phyloP scores from a whole-genome alignment of 2,329 filamentous ascomycete genomes.

The Penicillium sp. region DNA sequence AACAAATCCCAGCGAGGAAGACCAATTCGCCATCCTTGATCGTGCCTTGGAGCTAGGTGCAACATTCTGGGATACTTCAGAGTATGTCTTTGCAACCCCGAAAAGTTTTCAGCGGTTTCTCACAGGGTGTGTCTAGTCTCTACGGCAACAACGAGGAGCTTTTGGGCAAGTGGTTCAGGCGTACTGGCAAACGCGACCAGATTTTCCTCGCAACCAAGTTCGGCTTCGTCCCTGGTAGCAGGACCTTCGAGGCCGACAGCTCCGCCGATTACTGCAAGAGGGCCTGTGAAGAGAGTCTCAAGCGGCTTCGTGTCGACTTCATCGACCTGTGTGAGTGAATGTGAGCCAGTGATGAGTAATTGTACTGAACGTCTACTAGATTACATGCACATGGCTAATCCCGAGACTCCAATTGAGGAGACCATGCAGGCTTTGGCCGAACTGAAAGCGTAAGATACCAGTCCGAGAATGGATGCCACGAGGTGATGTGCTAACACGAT shows the following conservation, averaged over 20 bases:
- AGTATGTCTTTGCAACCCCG: neutral
- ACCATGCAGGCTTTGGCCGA: conserved; percentile 12
- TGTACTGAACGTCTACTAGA: conserved; percentile 1
- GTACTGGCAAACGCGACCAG: conserved; percentile 3
- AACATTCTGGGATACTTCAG: conserved; percentile 16
- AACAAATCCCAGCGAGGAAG: neutral
- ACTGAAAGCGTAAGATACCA: neutral
- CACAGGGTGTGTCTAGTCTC: neutral
- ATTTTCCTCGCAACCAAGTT: conserved; percentile 18
- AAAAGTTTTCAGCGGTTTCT: neutral
- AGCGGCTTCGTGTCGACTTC: conserved; percentile 2
- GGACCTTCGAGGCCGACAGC: neutral
- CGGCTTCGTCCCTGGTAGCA: neutral
- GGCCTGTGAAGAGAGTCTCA: conserved; percentile 6
- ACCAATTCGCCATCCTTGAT: conserved; percentile 12
- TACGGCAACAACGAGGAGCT: conserved; percentile 13
- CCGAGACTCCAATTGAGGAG: conserved; percentile 13
- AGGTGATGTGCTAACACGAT: neutral
- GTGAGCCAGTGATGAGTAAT: neutral
- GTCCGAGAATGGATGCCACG: neutral
- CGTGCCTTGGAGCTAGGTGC: conserved; percentile 4
- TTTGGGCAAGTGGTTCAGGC: conserved; percentile 14
- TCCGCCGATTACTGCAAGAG: conserved; percentile 6
- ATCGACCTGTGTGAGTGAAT: conserved; percentile 10
- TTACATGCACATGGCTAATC: conserved; percentile 11